Conservation (phyloP, 2,329 filamentous ascomycete genomes). For the Pleomassaria siparia region DNA sequence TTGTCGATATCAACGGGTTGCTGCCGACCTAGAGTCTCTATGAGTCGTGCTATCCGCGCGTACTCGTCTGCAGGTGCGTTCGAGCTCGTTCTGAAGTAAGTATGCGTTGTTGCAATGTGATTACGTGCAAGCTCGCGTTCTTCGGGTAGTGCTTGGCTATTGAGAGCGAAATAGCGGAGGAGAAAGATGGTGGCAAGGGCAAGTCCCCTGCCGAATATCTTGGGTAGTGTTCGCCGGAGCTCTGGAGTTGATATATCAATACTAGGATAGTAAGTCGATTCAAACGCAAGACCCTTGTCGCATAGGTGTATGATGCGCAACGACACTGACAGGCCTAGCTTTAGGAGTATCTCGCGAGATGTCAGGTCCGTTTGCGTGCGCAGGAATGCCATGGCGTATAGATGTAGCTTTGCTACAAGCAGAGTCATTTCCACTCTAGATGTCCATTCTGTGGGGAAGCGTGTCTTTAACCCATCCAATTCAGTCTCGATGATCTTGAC, state of each 20-base stretch:
- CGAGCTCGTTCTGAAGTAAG: constrained; percentile 16
- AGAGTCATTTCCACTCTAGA: constrained; percentile 15
- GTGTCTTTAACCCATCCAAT: constrained; percentile 17
- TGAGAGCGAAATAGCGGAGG: constrained; percentile 25
- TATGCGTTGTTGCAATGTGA: constrained; percentile 23
- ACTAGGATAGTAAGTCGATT: constrained; percentile 10
- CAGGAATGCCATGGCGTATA: constrained; percentile 24
- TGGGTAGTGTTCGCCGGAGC: constrained; percentile 17
- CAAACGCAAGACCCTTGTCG: constrained; percentile 16
- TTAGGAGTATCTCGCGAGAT: constrained; percentile 21
- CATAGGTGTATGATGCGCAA: constrained; percentile 21
- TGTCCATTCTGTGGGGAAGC: constrained; percentile 19
- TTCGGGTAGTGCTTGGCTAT: constrained; percentile 17
- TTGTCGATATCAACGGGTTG: too few relatives aligned
- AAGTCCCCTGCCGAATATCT: constrained; percentile 21
- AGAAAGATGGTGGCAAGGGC: constrained; percentile 22
- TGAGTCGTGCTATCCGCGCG: constrained; percentile 14
- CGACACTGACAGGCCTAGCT: constrained; percentile 17
- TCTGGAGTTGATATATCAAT: constrained; percentile 7
- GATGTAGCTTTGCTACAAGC: constrained; percentile 19
- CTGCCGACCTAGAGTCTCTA: too few relatives aligned
- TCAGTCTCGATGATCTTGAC: constrained; percentile 23
- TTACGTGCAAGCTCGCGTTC: constrained; percentile 27
- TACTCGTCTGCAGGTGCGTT: constrained; percentile 14
- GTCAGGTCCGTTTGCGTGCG: constrained; percentile 19